A percentile compares a stretch with the other conserved stretches of the same genome.
Evolutionary conservation across 2,329 filamentous ascomycete species (phyloP).

Genomic region (Ampelomyces quisqualis): DNA sequence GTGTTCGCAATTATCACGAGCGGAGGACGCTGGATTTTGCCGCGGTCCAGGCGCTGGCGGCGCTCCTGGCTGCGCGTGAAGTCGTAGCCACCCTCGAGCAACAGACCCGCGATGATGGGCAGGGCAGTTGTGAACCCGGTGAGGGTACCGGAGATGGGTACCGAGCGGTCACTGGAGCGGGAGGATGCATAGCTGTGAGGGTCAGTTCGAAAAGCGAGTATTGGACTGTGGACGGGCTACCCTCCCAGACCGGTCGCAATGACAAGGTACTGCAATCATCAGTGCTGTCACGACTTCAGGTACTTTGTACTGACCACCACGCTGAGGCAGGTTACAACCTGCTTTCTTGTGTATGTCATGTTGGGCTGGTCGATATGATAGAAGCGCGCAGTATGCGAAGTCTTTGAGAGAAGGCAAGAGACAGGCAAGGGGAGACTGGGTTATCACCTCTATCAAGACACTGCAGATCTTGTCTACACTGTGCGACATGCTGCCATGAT

Average conservation of each 20-base stretch:
- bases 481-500: too few relatives aligned
- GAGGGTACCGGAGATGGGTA: constrained; percentile 48
- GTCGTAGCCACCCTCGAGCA: constrained; percentile 44
- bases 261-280: constrained; percentile 43
- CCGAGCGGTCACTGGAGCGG: constrained; percentile 37
- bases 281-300: background rate
- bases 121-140: constrained; percentile 46
- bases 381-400: too few relatives aligned
- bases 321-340: constrained; percentile 44
- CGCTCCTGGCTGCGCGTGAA: constrained; percentile 37
- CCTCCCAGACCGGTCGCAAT: constrained; percentile 45
- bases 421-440: background rate
- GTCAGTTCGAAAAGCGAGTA: too few relatives aligned
- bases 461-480: constrained; percentile 4
- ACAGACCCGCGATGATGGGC: constrained; percentile 47
- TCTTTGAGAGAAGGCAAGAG: background rate
- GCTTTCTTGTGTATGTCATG: constrained; percentile 44
- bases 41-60: constrained; percentile 29
- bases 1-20: constrained; percentile 44
- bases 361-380: constrained; percentile 4
- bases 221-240: too few relatives aligned
- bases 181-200: constrained; percentile 33
- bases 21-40: constrained; percentile 37
- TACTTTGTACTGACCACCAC: constrained; percentile 32
- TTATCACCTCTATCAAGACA: background rate